Evolutionary conservation across 2,329 filamentous ascomycete species (phyloP).

Genomic region (Cordyceps militaris): DNA sequence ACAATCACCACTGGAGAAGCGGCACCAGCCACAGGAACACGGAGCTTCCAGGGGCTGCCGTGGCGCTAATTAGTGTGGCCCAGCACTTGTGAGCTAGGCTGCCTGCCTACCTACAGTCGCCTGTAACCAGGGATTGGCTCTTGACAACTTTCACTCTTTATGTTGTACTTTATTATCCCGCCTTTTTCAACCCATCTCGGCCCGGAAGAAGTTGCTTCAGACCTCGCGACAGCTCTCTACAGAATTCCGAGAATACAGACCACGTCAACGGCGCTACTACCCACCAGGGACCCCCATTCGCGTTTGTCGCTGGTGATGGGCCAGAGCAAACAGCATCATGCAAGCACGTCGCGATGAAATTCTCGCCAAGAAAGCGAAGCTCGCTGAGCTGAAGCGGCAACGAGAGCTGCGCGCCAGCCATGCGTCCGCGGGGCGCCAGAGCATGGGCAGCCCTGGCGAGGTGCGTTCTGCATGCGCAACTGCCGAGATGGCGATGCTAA

Average conservation of each 20-base stretch:
- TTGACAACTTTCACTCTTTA: background rate
- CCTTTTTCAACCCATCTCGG: background rate
- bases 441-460: slow-evolving; percentile 62
- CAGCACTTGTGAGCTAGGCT: background rate
- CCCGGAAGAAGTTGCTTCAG: background rate
- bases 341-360: slow-evolving; percentile 93
- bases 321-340: slow-evolving; percentile 36
- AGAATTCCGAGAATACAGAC: background rate
- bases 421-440: slow-evolving; percentile 61
- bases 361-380: slow-evolving; percentile 90
- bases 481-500: slow-evolving; percentile 15
- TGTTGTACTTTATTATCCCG: background rate
- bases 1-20: background rate
- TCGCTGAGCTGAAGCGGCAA: slow-evolving; percentile 91
- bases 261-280: background rate
- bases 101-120: background rate
- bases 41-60: slow-evolving; percentile 4
- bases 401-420: slow-evolving; percentile 77
- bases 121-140: background rate
- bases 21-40: slow-evolving; percentile 1
- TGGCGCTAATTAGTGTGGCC: slow-evolving; percentile 10
- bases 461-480: slow-evolving; percentile 39
- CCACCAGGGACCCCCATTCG: background rate
- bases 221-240: background rate
- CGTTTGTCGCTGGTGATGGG: slow-evolving; percentile 8